Evolutionary conservation across 768 basidiomycete species (phyloP), one percentile per base, ranked within the genome.

Genomic region (Pisolithus microcarpus): DNA sequence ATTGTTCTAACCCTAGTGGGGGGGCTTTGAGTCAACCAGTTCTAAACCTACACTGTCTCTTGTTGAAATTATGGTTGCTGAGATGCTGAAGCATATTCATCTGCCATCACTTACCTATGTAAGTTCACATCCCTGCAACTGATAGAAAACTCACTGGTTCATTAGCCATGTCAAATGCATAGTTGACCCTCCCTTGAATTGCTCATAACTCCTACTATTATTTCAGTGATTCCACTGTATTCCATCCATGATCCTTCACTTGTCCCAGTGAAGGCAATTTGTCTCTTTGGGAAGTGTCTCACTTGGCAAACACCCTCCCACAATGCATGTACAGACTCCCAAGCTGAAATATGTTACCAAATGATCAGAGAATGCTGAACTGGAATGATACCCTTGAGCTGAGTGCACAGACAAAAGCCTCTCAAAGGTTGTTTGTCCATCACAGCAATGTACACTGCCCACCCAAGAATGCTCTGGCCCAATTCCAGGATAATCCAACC

Each of bases 381-480:
- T 36, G 96, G 96, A 59, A 99, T 98, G 60, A 99, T 98, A 16
- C 96, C 96, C 70, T 99, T 95, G 18, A 84, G 71, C 66, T 98
- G 92, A 1, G 92, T 97, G 60, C 85, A 77, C 70, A 92, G 75
- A 52, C 92, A 75, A 79, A 99, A 98, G 1, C 91, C 96, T 38
- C 91, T 79, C 26, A 98, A 74, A 5, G 92, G 92, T 59, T 99
- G 77, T 67, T 96, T 92, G 62, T 99, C 96, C 5, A 89, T 96
- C 8, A 94, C 95, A 13, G 79, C 84, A 18, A 89, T 82, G 65
- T 98, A 99, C 63, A 96, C 91, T 0, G 92, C 96, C 53, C 96
- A 77, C 16, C 88, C 90, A 96, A 43, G 95, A 87, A 64, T 98
- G 96, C 68, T 99, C 96, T 8, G 96, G 96, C 19, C 96, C 96